These are phyloP conservation scores for Naegleria fowleri DNA, from an alignment of 208 protist genomes.

Conservation along the genomic window DNA sequence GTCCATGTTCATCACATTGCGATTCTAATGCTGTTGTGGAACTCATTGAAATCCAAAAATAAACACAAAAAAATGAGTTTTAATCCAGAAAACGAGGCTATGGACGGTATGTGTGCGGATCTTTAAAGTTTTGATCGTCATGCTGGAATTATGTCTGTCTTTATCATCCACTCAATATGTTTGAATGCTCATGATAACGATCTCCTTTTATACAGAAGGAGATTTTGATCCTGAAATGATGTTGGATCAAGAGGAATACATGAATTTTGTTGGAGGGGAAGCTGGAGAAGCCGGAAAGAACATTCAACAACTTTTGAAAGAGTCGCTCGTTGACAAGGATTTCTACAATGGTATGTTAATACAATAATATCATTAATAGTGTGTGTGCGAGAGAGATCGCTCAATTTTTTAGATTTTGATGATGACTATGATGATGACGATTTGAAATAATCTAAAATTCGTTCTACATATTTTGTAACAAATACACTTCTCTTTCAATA, in stretches of 20 bases:
- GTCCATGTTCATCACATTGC: too few species aligned
- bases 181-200: too few species aligned
- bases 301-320: conserved; percentile 15
- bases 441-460: background rate
- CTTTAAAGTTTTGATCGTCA: too few species aligned
- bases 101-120: background rate
- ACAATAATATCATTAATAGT: too few species aligned
- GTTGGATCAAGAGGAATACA: background rate
- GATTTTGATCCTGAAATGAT: conserved; percentile 12
- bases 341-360: conserved; percentile 2
- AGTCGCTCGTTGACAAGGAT: background rate
- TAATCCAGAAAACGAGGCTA: background rate
- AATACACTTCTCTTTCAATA: background rate
- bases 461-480: background rate
- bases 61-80: background rate
- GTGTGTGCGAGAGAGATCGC: too few species aligned
- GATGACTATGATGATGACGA: conserved; percentile 10
- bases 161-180: too few species aligned
- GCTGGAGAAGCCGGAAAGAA: background rate
- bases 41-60: background rate
- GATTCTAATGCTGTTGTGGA: background rate
- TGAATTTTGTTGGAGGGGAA: background rate
- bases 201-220: background rate
- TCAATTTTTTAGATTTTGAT: background rate
- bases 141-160: too few species aligned